These are phyloP conservation scores for Phoma sp. DNA, from an alignment of 2,329 filamentous ascomycete genomes.

Conservation along the genomic window DNA sequence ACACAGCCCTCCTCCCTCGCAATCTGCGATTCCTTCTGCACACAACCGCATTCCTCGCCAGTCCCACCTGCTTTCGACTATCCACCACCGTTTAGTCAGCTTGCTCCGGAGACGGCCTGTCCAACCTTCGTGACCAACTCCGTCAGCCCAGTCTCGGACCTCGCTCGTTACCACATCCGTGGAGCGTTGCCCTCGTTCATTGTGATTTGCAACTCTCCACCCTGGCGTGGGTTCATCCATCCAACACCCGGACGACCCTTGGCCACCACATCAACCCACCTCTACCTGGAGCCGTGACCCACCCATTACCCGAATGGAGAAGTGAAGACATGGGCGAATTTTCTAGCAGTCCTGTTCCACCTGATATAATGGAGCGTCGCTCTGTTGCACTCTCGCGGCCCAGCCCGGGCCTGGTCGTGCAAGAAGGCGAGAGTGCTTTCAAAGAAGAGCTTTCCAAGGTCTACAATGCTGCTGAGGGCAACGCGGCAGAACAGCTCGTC, in stretches of 20 bases:
- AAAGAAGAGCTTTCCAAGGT: slow-evolving; percentile 43
- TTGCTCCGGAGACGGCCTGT: slow-evolving; percentile 25
- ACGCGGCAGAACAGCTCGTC: slow-evolving; percentile 66
- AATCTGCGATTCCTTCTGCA: slow-evolving; percentile 30
- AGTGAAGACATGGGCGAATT: slow-evolving; percentile 38
- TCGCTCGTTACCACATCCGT: slow-evolving; percentile 12
- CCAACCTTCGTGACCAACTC: slow-evolving; percentile 23
- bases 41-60: slow-evolving; percentile 31
- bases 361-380: slow-evolving; percentile 50
- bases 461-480: slow-evolving; percentile 59
- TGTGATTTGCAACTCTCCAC: slow-evolving; percentile 8
- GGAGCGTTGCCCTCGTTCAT: slow-evolving; percentile 13
- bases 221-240: slow-evolving; percentile 5
- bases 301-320: slow-evolving; percentile 30
- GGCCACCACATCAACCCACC: slow-evolving; percentile 15
- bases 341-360: slow-evolving; percentile 38
- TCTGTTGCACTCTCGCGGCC: slow-evolving; percentile 52
- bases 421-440: slow-evolving; percentile 53
- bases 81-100: slow-evolving; percentile 26
- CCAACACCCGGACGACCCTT: slow-evolving; percentile 13
- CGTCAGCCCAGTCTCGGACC: slow-evolving; percentile 24
- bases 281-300: slow-evolving; percentile 22
- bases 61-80: slow-evolving; percentile 24
- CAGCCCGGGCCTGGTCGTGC: slow-evolving; percentile 51
- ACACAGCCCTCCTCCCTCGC: slow-evolving; percentile 33